Conservation (phyloP, 352 stramenopile species). For the Globisporangium perplexum region DNA sequence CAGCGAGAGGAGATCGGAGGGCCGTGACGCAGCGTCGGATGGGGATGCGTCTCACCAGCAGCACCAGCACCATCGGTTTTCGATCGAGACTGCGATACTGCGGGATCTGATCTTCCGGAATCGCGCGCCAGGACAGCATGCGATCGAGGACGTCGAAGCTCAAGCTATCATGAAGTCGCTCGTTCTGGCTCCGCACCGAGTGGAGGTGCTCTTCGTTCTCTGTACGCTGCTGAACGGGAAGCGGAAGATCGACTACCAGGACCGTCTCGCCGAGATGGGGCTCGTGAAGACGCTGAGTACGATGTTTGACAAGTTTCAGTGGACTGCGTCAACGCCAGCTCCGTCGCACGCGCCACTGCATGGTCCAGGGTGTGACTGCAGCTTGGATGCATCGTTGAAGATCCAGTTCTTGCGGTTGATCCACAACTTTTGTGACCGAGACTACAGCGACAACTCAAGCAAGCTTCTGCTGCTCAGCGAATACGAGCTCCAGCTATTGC, state of each 20-base stretch:
- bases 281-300: slow-evolving; percentile 88
- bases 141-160: slow-evolving; percentile 59
- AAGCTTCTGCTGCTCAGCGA: slow-evolving; percentile 79
- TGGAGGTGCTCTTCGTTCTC: slow-evolving; percentile 96
- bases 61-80: slow-evolving; percentile 36
- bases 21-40: not conserved
- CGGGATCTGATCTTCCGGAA: slow-evolving; percentile 73
- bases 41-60: slow-evolving; percentile 15
- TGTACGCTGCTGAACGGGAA: slow-evolving; percentile 94
- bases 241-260: slow-evolving; percentile 91
- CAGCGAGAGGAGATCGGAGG: slow-evolving; percentile 13
- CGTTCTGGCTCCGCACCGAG: slow-evolving; percentile 89
- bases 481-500: slow-evolving; percentile 51
- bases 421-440: slow-evolving; percentile 96
- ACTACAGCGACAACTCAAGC: slow-evolving; percentile 83
- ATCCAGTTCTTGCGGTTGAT: slow-evolving; percentile 95
- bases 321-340: slow-evolving; percentile 43
- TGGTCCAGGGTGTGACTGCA: slow-evolving; percentile 91
- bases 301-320: slow-evolving; percentile 95
- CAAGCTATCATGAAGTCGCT: slow-evolving; percentile 92
- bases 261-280: slow-evolving; percentile 81
- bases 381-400: slow-evolving; percentile 91
- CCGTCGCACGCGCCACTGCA: slow-evolving; percentile 56
- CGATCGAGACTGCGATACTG: slow-evolving; percentile 62
- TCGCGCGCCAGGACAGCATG: slow-evolving; percentile 39